Percentiles rank a stretch among this genome's conserved stretches.
phyloP scores from a whole-genome alignment of 495 filamentous ascomycete genomes.

The Penicillium silybi region DNA sequence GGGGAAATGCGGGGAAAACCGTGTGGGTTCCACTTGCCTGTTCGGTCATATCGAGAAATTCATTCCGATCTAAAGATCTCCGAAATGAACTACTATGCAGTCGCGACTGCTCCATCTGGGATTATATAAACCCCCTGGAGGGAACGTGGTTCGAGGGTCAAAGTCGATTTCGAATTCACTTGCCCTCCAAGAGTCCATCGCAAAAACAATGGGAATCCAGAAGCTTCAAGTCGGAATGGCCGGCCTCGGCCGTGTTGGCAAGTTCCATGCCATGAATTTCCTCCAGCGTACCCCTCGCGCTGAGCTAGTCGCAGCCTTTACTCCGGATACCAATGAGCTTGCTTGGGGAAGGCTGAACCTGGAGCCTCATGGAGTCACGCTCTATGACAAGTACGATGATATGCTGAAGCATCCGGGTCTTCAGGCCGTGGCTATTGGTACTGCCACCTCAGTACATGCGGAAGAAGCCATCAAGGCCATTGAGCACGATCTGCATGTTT shows the following conservation, averaged over 20 bases:
- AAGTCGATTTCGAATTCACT: not conserved
- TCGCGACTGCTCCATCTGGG: not conserved
- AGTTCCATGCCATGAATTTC: slow-evolving; percentile 45
- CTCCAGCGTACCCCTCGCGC: slow-evolving; percentile 40
- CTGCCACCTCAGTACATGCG: slow-evolving; percentile 38
- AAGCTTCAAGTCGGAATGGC: slow-evolving; percentile 39
- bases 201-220: slow-evolving; percentile 26
- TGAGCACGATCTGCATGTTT: slow-evolving; percentile 41
- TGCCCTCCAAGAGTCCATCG: not conserved
- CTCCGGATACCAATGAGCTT: slow-evolving; percentile 37
- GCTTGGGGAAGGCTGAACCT: slow-evolving; percentile 40
- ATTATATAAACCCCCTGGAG: not conserved
- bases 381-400: slow-evolving; percentile 44
- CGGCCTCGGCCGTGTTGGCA: slow-evolving; percentile 50
- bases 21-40: slow-evolving; percentile 6
- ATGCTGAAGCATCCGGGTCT: slow-evolving; percentile 49
- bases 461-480: slow-evolving; percentile 48
- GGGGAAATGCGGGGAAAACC: not conserved
- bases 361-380: slow-evolving; percentile 32
- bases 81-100: not conserved
- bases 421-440: slow-evolving; percentile 45
- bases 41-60: slow-evolving; percentile 11
- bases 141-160: not conserved
- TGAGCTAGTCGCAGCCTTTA: slow-evolving; percentile 46
- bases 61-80: slow-evolving; percentile 11